A percentile compares a stretch with the other conserved stretches of the same genome.
Conservation (phyloP, 2,329 filamentous ascomycete genomes). For the Paracoccidioides lutzii region DNA sequence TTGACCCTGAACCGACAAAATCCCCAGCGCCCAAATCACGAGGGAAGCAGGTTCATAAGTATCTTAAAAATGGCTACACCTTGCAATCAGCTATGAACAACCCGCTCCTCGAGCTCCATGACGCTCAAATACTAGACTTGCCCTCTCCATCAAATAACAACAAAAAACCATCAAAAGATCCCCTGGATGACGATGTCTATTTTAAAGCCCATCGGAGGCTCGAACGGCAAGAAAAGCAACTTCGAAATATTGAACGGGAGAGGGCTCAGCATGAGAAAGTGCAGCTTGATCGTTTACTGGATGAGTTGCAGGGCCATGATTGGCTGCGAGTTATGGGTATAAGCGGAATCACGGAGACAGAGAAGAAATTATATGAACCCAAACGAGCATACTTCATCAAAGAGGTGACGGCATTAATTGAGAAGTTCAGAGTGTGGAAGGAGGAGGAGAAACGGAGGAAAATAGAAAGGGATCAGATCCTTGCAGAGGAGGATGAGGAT, state of each 20-base stretch:
- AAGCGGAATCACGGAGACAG: constrained; percentile 67
- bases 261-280: constrained; percentile 54
- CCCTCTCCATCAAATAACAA: constrained; percentile 24
- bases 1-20: background rate
- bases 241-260: constrained; percentile 55
- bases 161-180: constrained; percentile 33
- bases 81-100: constrained; percentile 14
- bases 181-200: constrained; percentile 44
- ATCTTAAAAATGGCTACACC: constrained; percentile 17
- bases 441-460: constrained; percentile 78
- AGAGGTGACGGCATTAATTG: constrained; percentile 67
- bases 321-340: constrained; percentile 91
- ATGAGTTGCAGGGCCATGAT: constrained; percentile 77
- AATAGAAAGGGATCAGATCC: constrained; percentile 56
- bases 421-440: constrained; percentile 81
- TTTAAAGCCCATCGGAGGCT: constrained; percentile 47
- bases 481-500: constrained; percentile 37
- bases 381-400: constrained; percentile 74
- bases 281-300: constrained; percentile 55
- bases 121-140: constrained; percentile 33
- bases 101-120: constrained; percentile 25
- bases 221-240: constrained; percentile 54
- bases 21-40: background rate
- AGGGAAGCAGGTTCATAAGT: constrained; percentile 2
- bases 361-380: constrained; percentile 74